Percentiles rank a stretch among this genome's conserved stretches.
Evolutionary conservation across 2,329 filamentous ascomycete genomes (phyloP).

Genomic region (Fusarium penzigii): DNA sequence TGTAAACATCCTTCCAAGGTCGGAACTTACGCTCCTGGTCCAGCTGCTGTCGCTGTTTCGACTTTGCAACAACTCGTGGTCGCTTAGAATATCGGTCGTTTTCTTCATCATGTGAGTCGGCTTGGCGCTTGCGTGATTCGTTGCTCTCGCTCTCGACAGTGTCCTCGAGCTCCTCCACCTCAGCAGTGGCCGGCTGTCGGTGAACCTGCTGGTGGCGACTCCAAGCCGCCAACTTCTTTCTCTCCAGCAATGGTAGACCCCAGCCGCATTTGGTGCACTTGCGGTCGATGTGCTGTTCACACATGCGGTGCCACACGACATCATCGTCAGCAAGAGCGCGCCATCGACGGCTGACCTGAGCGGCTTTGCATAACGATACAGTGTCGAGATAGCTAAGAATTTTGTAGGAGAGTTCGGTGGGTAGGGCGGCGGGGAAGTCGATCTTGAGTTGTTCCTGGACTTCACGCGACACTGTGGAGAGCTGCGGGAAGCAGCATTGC

Average conservation of each 20-base stretch:
- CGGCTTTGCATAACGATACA: conserved; percentile 90
- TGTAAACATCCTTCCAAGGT: conserved; percentile 96
- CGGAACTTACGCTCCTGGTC: conserved; percentile 54
- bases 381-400: conserved; percentile 93
- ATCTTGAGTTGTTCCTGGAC: conserved; percentile 96
- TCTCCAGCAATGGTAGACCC: conserved; percentile 86
- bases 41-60: conserved; percentile 35
- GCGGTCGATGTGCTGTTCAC: conserved; percentile 91
- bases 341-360: conserved; percentile 91
- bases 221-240: conserved; percentile 83
- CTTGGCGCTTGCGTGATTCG: conserved; percentile 38
- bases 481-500: conserved; percentile 95
- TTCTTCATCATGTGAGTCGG: conserved; percentile 29
- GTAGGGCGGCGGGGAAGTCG: conserved; percentile 88
- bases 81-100: conserved; percentile 35
- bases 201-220: conserved; percentile 78
- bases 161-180: conserved; percentile 28
- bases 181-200: conserved; percentile 33
- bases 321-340: conserved; percentile 91
- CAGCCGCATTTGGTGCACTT: conserved; percentile 96
- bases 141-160: conserved; percentile 19
- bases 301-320: conserved; percentile 96
- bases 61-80: conserved; percentile 27
- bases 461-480: conserved; percentile 87
- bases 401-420: conserved; percentile 88